Conservation (phyloP, 495 filamentous ascomycete genomes). For the Aspergillus leporis region DNA sequence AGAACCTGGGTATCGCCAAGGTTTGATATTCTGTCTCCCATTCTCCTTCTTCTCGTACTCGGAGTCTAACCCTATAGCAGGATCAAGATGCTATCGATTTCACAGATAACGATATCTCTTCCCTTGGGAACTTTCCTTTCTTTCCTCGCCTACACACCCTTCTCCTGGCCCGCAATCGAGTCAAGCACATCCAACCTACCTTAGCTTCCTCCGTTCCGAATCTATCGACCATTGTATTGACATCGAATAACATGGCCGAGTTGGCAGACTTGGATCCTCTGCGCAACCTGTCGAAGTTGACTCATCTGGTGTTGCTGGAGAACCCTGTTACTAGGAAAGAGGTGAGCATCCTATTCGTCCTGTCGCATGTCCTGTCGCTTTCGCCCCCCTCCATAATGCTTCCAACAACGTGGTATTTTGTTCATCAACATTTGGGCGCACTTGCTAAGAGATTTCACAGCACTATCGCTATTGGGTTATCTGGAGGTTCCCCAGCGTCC, state of each 20-base stretch:
- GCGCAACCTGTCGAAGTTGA: conserved; percentile 63
- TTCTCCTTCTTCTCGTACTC: not conserved
- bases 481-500: conserved; percentile 78
- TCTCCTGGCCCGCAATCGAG: conserved; percentile 84
- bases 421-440: not conserved
- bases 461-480: conserved; percentile 91
- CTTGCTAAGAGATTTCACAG: conserved; percentile 46
- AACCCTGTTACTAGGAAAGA: conserved; percentile 92
- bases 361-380: not conserved
- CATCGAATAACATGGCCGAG: conserved; percentile 73
- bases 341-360: conserved; percentile 51
- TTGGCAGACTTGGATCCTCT: conserved; percentile 88
- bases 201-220: conserved; percentile 74
- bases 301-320: conserved; percentile 77
- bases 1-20: conserved; percentile 95
- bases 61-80: conserved; percentile 32
- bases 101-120: conserved; percentile 94
- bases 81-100: conserved; percentile 95
- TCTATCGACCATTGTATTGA: conserved; percentile 74
- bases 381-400: too few species aligned
- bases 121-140: conserved; percentile 90
- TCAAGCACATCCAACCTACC: conserved; percentile 73
- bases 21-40: conserved; percentile 46
- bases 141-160: conserved; percentile 84
- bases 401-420: too few species aligned